Conservation (phyloP, 2,329 filamentous ascomycete genomes). For the Sclerotiophoma versabilis region DNA sequence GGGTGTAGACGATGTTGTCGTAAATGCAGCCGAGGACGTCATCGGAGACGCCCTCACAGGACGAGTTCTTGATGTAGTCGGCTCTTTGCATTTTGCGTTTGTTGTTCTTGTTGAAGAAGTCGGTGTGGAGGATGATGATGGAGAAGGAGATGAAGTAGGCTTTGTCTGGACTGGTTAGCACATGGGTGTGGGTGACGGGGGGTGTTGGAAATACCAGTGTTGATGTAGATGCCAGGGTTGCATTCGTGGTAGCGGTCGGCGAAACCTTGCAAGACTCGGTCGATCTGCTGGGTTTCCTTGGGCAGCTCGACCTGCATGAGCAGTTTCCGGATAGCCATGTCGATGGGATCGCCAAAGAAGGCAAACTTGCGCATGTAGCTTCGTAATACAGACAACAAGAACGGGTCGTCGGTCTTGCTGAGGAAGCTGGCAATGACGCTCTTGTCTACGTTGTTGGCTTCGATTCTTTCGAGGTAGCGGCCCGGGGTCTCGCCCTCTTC, state of each 20-base stretch:
- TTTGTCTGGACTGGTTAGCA: conserved; percentile 66
- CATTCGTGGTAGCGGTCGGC: conserved; percentile 97
- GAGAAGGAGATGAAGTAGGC: conserved; percentile 99
- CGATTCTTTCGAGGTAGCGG: conserved; percentile 83
- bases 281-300: conserved; percentile 97
- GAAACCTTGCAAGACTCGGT: conserved; percentile 91
- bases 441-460: conserved; percentile 77
- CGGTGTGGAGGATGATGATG: conserved; percentile 92
- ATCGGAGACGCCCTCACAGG: conserved; percentile 88
- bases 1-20: conserved; percentile 97
- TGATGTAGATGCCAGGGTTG: conserved; percentile 93
- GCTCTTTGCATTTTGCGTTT: conserved; percentile 98
- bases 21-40: conserved; percentile 96
- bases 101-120: conserved; percentile 99
- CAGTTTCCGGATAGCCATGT: conserved; percentile 95
- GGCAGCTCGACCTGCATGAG: conserved; percentile 96
- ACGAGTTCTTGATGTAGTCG: conserved; percentile 95
- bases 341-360: conserved; percentile 96
- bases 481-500: conserved; percentile 89
- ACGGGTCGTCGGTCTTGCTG: conserved; percentile 84
- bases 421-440: conserved; percentile 85
- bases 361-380: conserved; percentile 96
- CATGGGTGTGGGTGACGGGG: background rate
- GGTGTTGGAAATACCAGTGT: conserved; percentile 61
- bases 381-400: conserved; percentile 81